Base-by-base conservation (phyloP, 495 filamentous ascomycete genomes). In the Xanthoparmelia taractica region DNA sequence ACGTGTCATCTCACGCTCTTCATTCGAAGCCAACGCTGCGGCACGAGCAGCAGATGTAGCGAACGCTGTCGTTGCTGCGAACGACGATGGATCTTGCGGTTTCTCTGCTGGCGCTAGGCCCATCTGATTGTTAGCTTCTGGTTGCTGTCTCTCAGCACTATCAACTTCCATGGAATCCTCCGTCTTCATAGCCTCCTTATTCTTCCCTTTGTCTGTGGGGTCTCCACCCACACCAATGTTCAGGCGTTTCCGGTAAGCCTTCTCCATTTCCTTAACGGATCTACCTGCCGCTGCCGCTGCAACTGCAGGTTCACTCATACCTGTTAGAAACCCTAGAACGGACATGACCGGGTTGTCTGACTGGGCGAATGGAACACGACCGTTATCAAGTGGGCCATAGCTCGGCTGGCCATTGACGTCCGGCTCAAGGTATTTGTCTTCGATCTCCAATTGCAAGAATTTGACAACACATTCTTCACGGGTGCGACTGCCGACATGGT, bases 391-490 rank as follows among this genome's bases (percentile, higher is more conserved):
- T 70, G 84, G 80, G 50, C 83, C 77, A 33, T 91, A 79, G 1
- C 82, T 81, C 18, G 79, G 79, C 20, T 82, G 78, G 29, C 82
- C 69, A 55, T 85, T 83, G 0, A 84, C 83, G 68, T 92, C 83
- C 18, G 89, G 84, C 57, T 94, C 89, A 13, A 93, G 76, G 65
- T 93, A 96, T 66, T 91, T 90, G 73, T 93, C 91, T 71, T 93
- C 90, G 63, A 96, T 94, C 59, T 92, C 91, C 33, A 93, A 76
- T 70, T 95, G 90, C 65, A 98, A 76, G 79, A 98, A 98, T 71
- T 96, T 92, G 69, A 96, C 78, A 33, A 97, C 91, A 74, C 94
- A 98, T 76, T 98, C 91, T 76, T 98, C 94, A 43, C 90, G 82
- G n/a, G 91, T 96, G 52, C 92, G 84, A 4, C 90, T 92, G 38